phyloP scores from a whole-genome alignment of 1,139 yeast species.

The Debaryomyces fabryi region DNA sequence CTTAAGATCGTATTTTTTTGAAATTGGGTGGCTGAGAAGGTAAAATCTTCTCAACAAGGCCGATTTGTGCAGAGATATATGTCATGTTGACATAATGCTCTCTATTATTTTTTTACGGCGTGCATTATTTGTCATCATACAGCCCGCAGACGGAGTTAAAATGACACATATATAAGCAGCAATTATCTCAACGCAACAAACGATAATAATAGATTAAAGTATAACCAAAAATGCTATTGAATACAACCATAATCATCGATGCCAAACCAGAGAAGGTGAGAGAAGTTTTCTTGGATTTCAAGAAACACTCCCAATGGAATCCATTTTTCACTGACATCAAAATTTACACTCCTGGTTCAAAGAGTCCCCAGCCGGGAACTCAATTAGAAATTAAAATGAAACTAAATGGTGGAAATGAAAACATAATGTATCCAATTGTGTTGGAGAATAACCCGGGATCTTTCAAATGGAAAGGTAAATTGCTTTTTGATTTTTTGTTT shows the following conservation, averaged over 20 bases:
- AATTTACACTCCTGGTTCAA: constrained; percentile 11
- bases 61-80: background rate
- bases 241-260: constrained; percentile 15
- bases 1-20: too few relatives aligned
- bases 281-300: constrained; percentile 14
- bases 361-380: constrained; percentile 12
- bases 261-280: constrained; percentile 17
- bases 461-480: constrained; percentile 18
- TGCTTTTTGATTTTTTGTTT: constrained; percentile 17
- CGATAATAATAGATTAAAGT: background rate
- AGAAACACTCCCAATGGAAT: constrained; percentile 18
- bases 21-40: background rate
- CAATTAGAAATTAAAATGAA: constrained; percentile 18
- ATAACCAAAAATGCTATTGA: background rate
- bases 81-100: background rate
- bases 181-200: background rate
- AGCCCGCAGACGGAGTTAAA: background rate
- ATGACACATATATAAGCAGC: background rate
- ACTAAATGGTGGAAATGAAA: constrained; percentile 15
- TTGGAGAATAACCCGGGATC: constrained; percentile 10
- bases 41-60: background rate
- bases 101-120: too few relatives aligned
- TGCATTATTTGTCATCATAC: too few relatives aligned
- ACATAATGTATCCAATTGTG: constrained; percentile 15
- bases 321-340: constrained; percentile 17